Evolutionary conservation across 805 yeast species (phyloP).

Genomic region (Candida orba): DNA sequence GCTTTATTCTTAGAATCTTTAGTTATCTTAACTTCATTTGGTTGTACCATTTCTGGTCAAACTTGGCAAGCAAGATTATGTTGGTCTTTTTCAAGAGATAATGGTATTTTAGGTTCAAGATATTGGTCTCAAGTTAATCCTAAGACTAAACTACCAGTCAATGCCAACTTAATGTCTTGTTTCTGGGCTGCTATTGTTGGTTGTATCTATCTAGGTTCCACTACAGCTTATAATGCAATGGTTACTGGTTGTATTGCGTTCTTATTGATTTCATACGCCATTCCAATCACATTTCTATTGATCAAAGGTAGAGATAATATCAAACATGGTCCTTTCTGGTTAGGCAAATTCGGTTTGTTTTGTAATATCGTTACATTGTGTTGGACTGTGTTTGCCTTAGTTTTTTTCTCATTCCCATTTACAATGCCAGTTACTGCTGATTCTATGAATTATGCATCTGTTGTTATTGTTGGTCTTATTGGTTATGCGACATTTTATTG

Average conservation of each 20-base stretch:
- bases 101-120: slow-evolving; percentile 46
- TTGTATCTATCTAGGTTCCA: slow-evolving; percentile 54
- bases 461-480: slow-evolving; percentile 41
- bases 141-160: slow-evolving; percentile 43
- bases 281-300: slow-evolving; percentile 46
- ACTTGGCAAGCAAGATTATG: slow-evolving; percentile 63
- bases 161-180: slow-evolving; percentile 49
- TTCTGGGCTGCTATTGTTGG: slow-evolving; percentile 46
- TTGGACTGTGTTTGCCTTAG: slow-evolving; percentile 52
- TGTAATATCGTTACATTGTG: slow-evolving; percentile 42
- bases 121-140: slow-evolving; percentile 42
- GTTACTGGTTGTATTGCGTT: slow-evolving; percentile 53
- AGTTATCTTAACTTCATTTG: slow-evolving; percentile 46
- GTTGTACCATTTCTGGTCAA: slow-evolving; percentile 53
- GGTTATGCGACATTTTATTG: slow-evolving; percentile 43
- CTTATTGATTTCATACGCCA: slow-evolving; percentile 45
- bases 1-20: slow-evolving; percentile 43
- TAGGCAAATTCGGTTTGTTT: slow-evolving; percentile 45
- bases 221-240: slow-evolving; percentile 61
- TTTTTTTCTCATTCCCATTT: slow-evolving; percentile 59
- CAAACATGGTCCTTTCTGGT: slow-evolving; percentile 60
- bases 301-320: slow-evolving; percentile 43
- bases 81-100: slow-evolving; percentile 63
- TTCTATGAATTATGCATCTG: slow-evolving; percentile 63
- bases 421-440: slow-evolving; percentile 50